Evolutionary conservation across 345 rosid genomes (phyloP).

Genomic region (Eucalyptus lansdowneana): DNA sequence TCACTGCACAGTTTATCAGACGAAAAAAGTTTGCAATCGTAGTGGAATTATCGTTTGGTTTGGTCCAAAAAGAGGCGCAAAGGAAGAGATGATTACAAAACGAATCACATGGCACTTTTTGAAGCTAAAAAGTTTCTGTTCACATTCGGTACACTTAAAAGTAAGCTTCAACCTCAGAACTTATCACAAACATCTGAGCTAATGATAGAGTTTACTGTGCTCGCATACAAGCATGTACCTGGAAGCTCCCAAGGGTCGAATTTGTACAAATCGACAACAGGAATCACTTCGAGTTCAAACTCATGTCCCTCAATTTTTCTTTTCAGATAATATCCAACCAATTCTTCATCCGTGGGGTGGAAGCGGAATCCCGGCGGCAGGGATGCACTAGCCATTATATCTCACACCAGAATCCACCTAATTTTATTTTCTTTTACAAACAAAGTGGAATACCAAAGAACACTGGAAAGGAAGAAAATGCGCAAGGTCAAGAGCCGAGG

Average conservation of each 20-base stretch:
- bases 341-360: slow-evolving; percentile 87
- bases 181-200: background rate
- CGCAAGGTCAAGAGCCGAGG: background rate
- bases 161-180: background rate
- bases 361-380: slow-evolving; percentile 92
- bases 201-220: background rate
- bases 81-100: background rate
- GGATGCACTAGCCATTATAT: slow-evolving; percentile 41
- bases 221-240: slow-evolving; percentile 20
- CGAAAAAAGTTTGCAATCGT: background rate
- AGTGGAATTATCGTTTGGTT: background rate
- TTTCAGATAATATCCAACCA: slow-evolving; percentile 75
- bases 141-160: background rate
- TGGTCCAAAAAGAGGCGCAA: background rate
- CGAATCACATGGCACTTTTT: slow-evolving; percentile 17
- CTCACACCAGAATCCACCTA: background rate
- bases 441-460: background rate
- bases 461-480: background rate
- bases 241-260: slow-evolving; percentile 96
- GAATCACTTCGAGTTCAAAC: slow-evolving; percentile 81
- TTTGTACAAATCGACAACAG: slow-evolving; percentile 72
- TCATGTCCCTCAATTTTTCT: slow-evolving; percentile 56
- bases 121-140: background rate
- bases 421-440: background rate
- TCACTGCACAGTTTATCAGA: background rate